Evolutionary conservation across 176 grass and related monocot species (phyloP).

Genomic region (Neostapfia colusana): DNA sequence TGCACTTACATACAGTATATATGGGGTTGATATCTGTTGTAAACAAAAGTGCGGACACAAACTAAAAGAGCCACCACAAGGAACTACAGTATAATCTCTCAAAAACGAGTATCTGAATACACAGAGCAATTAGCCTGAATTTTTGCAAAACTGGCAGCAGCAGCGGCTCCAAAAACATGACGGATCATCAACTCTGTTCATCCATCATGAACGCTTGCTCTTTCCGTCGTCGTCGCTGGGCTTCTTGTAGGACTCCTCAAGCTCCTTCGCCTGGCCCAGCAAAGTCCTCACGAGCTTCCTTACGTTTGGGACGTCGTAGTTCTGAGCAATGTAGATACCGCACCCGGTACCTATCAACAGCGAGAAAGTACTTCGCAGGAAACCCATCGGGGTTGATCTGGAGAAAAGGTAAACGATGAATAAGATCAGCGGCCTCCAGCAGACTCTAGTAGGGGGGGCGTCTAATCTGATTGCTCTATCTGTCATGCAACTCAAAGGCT

Average conservation of each 20-base stretch:
- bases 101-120: neutral
- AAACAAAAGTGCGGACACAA: neutral
- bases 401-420: neutral
- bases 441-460: no score
- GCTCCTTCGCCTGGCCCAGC: constrained; percentile 47
- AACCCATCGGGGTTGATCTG: constrained; percentile 54
- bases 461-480: neutral
- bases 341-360: constrained; percentile 53
- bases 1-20: neutral
- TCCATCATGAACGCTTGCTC: constrained; percentile 34
- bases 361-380: constrained; percentile 63
- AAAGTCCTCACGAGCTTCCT: constrained; percentile 34
- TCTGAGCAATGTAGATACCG: constrained; percentile 84
- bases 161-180: constrained; percentile 10
- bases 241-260: constrained; percentile 66
- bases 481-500: neutral
- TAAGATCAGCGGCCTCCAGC: neutral
- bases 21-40: neutral
- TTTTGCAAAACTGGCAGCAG: neutral
- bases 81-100: constrained; percentile 2
- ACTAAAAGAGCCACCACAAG: neutral
- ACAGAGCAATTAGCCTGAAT: constrained; percentile 12
- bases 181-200: constrained; percentile 21
- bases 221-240: neutral
- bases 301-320: constrained; percentile 74